phyloP scores from a whole-genome alignment of 2,329 filamentous ascomycete species.

The Myriangium duriaei region DNA sequence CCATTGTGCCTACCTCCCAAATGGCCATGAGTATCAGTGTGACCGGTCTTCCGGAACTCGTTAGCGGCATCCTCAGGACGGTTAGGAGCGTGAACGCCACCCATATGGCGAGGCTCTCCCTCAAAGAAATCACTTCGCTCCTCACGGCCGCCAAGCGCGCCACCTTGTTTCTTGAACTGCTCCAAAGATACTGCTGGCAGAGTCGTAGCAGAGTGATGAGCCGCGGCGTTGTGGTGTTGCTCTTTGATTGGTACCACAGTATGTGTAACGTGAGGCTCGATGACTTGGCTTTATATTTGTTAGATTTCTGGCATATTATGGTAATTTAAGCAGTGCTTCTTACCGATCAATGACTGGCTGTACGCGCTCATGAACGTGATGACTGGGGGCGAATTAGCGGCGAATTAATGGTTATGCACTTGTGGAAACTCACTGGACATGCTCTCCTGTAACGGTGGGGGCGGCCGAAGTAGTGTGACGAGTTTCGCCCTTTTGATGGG shows the following conservation, averaged over 20 bases:
- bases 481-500: conserved; percentile 34
- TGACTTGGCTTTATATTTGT: conserved; percentile 36
- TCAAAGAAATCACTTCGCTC: conserved; percentile 48
- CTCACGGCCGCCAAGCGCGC: conserved; percentile 41
- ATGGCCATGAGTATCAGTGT: conserved; percentile 7
- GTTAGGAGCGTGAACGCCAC: conserved; percentile 18
- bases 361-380: conserved; percentile 55
- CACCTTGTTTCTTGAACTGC: conserved; percentile 49
- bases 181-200: conserved; percentile 52
- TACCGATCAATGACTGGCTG: conserved; percentile 63
- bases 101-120: conserved; percentile 45
- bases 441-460: conserved; percentile 45
- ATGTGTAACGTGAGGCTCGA: conserved; percentile 56
- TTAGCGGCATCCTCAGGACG: conserved; percentile 2
- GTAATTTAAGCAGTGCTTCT: too few species aligned
- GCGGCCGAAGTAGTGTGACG: conserved; percentile 37
- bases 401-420: too few species aligned
- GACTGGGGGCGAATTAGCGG: too few species aligned
- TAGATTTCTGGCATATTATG: not conserved
- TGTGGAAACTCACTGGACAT: too few species aligned
- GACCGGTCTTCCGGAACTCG: conserved; percentile 9
- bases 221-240: conserved; percentile 52
- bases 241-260: conserved; percentile 62
- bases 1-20: conserved; percentile 13
- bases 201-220: conserved; percentile 52